Evolutionary conservation across 257 asterid genomes (phyloP), one percentile per base, ranked within the genome.

Genomic region (Capsicum baccatum): DNA sequence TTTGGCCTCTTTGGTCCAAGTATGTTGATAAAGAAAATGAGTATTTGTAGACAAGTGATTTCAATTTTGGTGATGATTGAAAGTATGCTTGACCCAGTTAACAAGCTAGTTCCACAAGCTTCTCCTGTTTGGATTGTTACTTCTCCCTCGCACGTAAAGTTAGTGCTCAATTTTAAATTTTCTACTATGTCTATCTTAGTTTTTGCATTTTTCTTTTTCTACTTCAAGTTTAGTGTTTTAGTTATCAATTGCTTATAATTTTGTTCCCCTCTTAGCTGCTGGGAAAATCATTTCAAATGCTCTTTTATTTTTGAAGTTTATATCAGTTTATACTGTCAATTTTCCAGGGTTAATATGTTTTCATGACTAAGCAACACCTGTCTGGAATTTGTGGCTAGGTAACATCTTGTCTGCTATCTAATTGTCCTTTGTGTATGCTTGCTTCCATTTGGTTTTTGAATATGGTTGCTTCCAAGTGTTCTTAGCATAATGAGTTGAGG

Each of bases 1-100:
- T 79, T 76, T 83, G 85, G 84, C 87, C 89, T 35, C 88, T 89
- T 37, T 86, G 92, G 90, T 76, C 90, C 0, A 89, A 86, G 85
- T 84, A 87, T 47, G 90, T 89, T 33, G 92, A 87, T 48, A 84
- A 87, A 42, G 86, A 67, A 85, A 85, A 87, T 60, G 86, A 85
- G 82, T 47, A 52, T 68, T 85, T 82, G 21, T 88, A 85, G 76
- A 47, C 80, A 64, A 85, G 89, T 84, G 85, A 69, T 69, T 85
- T 85, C 44, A 87, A 85, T 62, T 81, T 85, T 50, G 60, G 60
- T 74, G 80, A 70, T 85, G 73, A 62, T 26, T 47, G 68, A 39
- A 62, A 44, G 26, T 21, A 12, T 76, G 87, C 84, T 84, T 82
- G 85, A 37, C 55, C 76, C 84, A 81, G 63, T 66, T 50, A 78